Conservation (phyloP, 345 rosid species). For the Viola odorata region DNA sequence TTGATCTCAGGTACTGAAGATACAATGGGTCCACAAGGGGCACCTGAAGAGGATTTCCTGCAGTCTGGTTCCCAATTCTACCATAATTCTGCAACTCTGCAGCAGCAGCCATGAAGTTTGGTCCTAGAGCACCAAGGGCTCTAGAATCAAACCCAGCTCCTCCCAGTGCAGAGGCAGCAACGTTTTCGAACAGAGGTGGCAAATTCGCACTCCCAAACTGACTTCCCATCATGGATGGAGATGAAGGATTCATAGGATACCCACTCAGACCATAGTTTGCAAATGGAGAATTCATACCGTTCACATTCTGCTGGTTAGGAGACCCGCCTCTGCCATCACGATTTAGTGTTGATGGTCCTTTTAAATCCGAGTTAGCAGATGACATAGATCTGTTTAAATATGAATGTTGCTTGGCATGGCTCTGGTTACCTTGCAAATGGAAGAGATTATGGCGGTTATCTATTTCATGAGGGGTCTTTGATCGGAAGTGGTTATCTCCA, state of each 20-base stretch:
- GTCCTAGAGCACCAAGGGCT: constrained; percentile 32
- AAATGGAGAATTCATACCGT: constrained; percentile 33
- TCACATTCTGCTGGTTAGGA: constrained; percentile 28
- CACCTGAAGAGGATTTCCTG: constrained; percentile 35
- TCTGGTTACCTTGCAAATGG: constrained; percentile 31
- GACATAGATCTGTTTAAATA: constrained; percentile 21
- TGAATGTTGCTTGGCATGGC: constrained; percentile 20
- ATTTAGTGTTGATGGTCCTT: constrained; percentile 29
- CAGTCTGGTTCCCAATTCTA: constrained; percentile 37
- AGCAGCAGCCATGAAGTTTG: constrained; percentile 39
- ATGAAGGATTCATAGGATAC: constrained; percentile 34
- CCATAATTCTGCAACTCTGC: constrained; percentile 39
- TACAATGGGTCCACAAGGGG: constrained; percentile 38
- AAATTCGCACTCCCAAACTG: constrained; percentile 38
- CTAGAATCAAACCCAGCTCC: constrained; percentile 44
- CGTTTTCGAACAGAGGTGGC: constrained; percentile 51
- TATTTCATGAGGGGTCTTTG: constrained; percentile 24
- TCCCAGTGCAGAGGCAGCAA: constrained; percentile 47
- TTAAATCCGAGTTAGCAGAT: constrained; percentile 30
- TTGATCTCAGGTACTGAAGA: constrained; percentile 45
- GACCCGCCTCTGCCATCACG: constrained; percentile 38
- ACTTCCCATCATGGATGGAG: constrained; percentile 42
- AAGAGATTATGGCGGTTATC: constrained; percentile 35
- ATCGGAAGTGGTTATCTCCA: constrained; percentile 32
- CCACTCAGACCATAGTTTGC: constrained; percentile 43